Base-by-base conservation (phyloP, 768 basidiomycete genomes). In the Gelatoporia subvermispora region DNA sequence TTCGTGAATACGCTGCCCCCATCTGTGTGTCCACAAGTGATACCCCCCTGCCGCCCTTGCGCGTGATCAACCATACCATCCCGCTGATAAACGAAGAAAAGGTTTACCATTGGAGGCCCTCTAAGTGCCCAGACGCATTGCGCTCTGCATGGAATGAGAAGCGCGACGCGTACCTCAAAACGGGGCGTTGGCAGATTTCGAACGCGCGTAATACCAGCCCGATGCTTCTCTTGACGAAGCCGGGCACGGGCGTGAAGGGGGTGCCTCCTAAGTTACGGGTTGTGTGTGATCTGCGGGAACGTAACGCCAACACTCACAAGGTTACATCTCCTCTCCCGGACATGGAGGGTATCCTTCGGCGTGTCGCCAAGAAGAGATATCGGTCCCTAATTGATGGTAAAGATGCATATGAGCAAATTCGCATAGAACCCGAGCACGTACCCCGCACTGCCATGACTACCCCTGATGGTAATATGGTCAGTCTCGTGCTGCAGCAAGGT, bases 61-160 rank as follows among this genome's bases (percentile, higher is more conserved):
- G 68, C 0, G 61, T 42, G 0, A 66, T 72, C 13, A 72, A 71
- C 45, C 67, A 72, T 51, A 35, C 35, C 2, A 72, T 72, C 10
- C 65, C 65, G 1, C 22, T 70, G 4, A 63, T 63, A 17, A 65
- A 70, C 41, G 52, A 59, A 42, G 45, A 45, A 11, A 61, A 63
- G 38, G 43, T 59, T 0, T 70, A 72, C 42, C 51, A 52, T 0
- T 75, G 68, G 69, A 48, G 59, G 8, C 62, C 60, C 1, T 60
- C 62, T 1, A 24, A 54, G 9, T 77, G 76, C 43, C 68, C 68
- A 2, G 67, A 71, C 17, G 59, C 60, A 0, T 49, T 64, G 7
- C 49, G 56, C 10, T 44, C 46, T 0, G 43, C 52, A 1, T 69
- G 66, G 66, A 24, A 31, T 0, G 56, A 56, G 35, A 71, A 71